Base-by-base conservation (phyloP, 1,284 basidiomycete genomes). In the Exobasidium cylindrosporum region DNA sequence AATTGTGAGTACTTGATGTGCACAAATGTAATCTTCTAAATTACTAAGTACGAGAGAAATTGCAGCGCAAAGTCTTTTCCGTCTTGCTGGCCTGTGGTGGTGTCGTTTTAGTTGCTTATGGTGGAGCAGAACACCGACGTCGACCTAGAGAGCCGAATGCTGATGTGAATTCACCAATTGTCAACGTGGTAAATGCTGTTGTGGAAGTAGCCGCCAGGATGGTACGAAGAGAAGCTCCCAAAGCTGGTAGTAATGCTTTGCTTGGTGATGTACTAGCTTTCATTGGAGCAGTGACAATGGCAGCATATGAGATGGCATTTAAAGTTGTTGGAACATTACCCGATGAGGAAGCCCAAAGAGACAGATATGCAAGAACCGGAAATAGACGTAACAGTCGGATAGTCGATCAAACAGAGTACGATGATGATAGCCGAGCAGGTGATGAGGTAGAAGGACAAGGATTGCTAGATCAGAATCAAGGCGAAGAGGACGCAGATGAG, bases 261-360 rank as follows among this genome's bases (percentile, higher is more conserved):
- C 50, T 78, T 11, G 78, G 77, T 13, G 65, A 76, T 49, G 23
- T 67, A 17, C 66, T 77, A 10, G 72, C 75, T 17, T 66, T 76
- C 7, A 35, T 77, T 30, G 77, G 77, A 4, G 76, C 76, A 6
- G 65, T 79, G 1, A 76, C 73, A 3, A 78, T 78, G 76, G 78
- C 76, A 2, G 73, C 69, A 0, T 79, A 78, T 61, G 78, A 79
- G 55, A 70, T 78, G 61, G 62, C 70, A 1, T 79, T 78, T 65
- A 75, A 76, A 58, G 62, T 77, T 7, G 65, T 78, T 21, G 75
- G 71, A 10, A 73, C 68, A n/a, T 61, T 77, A 0, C 75, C 76
- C 0, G 74, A 76, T 29, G 72, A 76, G 52, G 56, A 54, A 14
- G 54, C 3, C 1, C 62, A 64, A 57, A 30, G 24, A 14, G 54